Evolutionary conservation across 768 basidiomycete genomes (phyloP).

Genomic region (Suillus bovinus): DNA sequence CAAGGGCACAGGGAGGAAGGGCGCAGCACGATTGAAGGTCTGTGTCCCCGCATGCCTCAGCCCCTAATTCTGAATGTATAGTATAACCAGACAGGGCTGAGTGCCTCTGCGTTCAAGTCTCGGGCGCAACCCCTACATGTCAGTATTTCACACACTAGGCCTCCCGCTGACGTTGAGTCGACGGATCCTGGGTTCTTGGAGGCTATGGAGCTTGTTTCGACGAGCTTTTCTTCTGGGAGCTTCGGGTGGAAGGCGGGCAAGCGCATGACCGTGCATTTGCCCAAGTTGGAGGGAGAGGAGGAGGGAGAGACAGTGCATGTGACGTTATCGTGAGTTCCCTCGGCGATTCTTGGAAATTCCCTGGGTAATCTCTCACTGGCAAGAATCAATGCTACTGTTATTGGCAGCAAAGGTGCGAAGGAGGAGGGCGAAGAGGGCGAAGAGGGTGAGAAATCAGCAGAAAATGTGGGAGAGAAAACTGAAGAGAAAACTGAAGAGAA

Average conservation of each 20-base stretch:
- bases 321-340: conserved; percentile 62
- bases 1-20: conserved; percentile 37
- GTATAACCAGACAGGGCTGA: conserved; percentile 41
- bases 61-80: conserved; percentile 7
- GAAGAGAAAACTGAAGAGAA: conserved; percentile 29
- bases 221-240: conserved; percentile 69
- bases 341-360: neutral
- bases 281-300: conserved; percentile 45
- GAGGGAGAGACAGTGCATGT: conserved; percentile 71
- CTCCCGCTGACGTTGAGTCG: conserved; percentile 36
- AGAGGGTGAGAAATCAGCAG: conserved; percentile 30
- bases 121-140: conserved; percentile 70
- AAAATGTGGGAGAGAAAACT: conserved; percentile 25
- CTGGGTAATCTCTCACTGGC: conserved; percentile 2
- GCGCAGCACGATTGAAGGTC: conserved; percentile 49
- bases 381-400: conserved; percentile 77
- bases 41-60: conserved; percentile 12
- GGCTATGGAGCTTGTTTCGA: conserved; percentile 54
- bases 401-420: conserved; percentile 63
- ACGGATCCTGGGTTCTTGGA: conserved; percentile 65
- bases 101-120: conserved; percentile 56
- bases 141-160: conserved; percentile 65
- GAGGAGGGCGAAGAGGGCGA: conserved; percentile 37
- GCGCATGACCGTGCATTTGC: conserved; percentile 64
- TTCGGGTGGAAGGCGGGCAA: conserved; percentile 86